phyloP scores from a whole-genome alignment of 805 yeast species.

The Candida lessepsii region DNA sequence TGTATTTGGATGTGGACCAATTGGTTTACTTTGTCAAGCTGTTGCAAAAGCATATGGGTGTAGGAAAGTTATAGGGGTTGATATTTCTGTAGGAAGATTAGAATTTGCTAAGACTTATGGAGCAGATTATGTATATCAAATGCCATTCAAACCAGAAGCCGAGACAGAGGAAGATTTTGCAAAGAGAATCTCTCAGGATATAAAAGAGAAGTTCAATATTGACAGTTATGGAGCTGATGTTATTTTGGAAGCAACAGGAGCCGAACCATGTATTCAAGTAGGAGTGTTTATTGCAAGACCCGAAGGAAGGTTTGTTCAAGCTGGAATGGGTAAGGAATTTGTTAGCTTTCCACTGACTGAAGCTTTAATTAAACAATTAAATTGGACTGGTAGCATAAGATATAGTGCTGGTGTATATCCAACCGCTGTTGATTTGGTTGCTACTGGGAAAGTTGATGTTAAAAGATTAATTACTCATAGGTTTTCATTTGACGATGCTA shows the following conservation, averaged over 20 bases:
- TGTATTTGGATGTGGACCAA: constrained; percentile 28
- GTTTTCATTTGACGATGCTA: constrained; percentile 21
- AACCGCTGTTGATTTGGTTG: constrained; percentile 20
- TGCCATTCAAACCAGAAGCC: constrained; percentile 15
- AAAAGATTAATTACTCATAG: constrained; percentile 20
- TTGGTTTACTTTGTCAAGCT: constrained; percentile 23
- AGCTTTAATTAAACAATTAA: constrained; percentile 21
- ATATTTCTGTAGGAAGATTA: constrained; percentile 24
- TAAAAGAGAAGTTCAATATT: constrained; percentile 26
- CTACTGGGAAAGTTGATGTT: constrained; percentile 16
- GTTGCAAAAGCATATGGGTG: constrained; percentile 24
- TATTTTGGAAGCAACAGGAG: constrained; percentile 23
- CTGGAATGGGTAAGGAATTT: constrained; percentile 22
- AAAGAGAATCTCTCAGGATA: constrained; percentile 12
- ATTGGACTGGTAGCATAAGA: constrained; percentile 19
- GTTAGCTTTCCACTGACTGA: constrained; percentile 23
- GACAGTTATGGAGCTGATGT: constrained; percentile 22
- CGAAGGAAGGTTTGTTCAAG: constrained; percentile 19
- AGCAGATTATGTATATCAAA: constrained; percentile 17
- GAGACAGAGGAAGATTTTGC: constrained; percentile 16
- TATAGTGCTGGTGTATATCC: constrained; percentile 20
- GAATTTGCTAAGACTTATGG: constrained; percentile 20
- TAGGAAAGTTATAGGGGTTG: constrained; percentile 22
- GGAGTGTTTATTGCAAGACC: constrained; percentile 17
- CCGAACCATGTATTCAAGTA: constrained; percentile 39